A percentile compares a stretch with the other conserved stretches of the same genome.
Conservation (phyloP, 2,329 filamentous ascomycete genomes). For the Verticillium longisporum region DNA sequence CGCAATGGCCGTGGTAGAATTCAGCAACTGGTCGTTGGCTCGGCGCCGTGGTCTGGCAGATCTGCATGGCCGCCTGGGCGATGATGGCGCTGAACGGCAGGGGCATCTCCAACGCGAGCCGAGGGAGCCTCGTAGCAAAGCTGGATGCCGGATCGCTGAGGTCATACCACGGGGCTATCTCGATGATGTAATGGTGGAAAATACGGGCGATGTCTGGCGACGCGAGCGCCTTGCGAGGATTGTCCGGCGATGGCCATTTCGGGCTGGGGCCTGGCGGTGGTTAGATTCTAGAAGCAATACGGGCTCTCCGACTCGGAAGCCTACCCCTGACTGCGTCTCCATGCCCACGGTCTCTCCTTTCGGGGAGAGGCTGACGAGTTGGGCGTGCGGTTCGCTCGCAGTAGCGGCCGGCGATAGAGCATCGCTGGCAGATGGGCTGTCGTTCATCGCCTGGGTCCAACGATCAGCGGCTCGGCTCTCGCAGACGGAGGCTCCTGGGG, state of each 20-base stretch:
- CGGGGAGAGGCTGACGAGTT: background rate
- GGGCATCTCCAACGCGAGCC: constrained; percentile 27
- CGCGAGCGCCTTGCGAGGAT: constrained; percentile 21
- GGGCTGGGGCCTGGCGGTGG: background rate
- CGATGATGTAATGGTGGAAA: constrained; percentile 30
- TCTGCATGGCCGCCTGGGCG: constrained; percentile 35
- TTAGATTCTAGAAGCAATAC: background rate
- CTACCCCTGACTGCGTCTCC: background rate
- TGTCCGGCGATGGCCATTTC: constrained; percentile 3
- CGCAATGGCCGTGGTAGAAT: constrained; percentile 32
- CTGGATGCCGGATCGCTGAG: constrained; percentile 28
- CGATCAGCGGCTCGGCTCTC: background rate
- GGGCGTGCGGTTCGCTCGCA: constrained; percentile 22
- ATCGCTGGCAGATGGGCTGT: constrained; percentile 24
- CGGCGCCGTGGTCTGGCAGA: constrained; percentile 21
- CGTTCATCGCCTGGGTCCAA: constrained; percentile 21
- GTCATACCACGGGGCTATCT: constrained; percentile 39
- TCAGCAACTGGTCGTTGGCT: constrained; percentile 22
- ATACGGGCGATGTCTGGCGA: constrained; percentile 23
- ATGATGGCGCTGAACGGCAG: constrained; percentile 36
- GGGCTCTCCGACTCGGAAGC: too few relatives aligned
- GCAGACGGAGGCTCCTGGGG: background rate
- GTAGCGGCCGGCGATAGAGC: constrained; percentile 21
- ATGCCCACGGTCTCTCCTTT: background rate
- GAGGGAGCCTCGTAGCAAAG: constrained; percentile 28